Evolutionary conservation across 2,329 filamentous ascomycete genomes (phyloP).

Genomic region (Cyphellophora europaea): DNA sequence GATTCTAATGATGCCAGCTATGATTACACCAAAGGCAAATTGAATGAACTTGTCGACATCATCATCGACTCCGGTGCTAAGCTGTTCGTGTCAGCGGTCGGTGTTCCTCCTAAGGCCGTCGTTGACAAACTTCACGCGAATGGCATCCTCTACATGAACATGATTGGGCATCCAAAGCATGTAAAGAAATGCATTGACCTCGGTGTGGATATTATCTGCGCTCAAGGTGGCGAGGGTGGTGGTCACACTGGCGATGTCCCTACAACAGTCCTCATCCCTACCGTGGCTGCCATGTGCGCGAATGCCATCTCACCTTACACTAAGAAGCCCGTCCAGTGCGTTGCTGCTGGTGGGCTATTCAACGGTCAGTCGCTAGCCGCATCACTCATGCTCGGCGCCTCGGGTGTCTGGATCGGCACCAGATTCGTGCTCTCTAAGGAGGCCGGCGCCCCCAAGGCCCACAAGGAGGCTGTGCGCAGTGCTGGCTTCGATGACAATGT

Average conservation of each 20-base stretch:
- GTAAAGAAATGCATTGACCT: conserved; percentile 90
- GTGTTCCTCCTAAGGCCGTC: conserved; percentile 78
- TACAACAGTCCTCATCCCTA: conserved; percentile 83
- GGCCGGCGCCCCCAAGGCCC: conserved; percentile 82
- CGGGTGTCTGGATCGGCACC: conserved; percentile 92
- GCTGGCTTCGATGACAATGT: conserved; percentile 91
- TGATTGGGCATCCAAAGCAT: conserved; percentile 99
- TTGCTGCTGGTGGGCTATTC: conserved; percentile 89
- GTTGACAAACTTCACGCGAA: conserved; percentile 82
- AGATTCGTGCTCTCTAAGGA: conserved; percentile 91
- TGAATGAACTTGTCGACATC: conserved; percentile 79
- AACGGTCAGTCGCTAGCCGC: conserved; percentile 86
- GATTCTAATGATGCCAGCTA: conserved; percentile 53
- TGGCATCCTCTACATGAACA: conserved; percentile 76
- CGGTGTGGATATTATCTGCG: conserved; percentile 93
- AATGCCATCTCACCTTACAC: conserved; percentile 71
- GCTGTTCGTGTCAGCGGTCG: conserved; percentile 94
- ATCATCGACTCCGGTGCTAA: conserved; percentile 85
- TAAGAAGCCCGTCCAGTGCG: conserved; percentile 76
- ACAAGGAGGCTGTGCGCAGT: conserved; percentile 92
- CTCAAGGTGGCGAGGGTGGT: conserved; percentile 94
- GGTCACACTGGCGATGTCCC: conserved; percentile 85
- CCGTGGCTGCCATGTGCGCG: conserved; percentile 72
- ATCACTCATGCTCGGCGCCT: conserved; percentile 83
- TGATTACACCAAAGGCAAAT: conserved; percentile 99